Conservation (phyloP, 1,139 yeast species). For the Candida albicans region DNA sequence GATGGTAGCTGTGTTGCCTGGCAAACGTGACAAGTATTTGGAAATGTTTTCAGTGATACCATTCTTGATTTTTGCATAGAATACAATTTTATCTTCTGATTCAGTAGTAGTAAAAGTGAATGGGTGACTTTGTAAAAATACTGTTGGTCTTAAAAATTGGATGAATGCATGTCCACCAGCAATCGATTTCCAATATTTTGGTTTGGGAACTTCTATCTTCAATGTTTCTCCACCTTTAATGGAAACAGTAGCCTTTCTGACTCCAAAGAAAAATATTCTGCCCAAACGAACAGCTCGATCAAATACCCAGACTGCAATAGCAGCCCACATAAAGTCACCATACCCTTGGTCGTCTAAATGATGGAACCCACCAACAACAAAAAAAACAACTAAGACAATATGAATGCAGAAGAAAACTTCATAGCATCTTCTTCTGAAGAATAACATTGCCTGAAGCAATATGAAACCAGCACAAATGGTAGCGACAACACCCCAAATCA, state of each 20-base stretch:
- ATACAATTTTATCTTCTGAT: slow-evolving; percentile 23
- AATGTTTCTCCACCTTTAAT: slow-evolving; percentile 40
- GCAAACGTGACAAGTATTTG: slow-evolving; percentile 25
- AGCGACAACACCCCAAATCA: slow-evolving; percentile 50
- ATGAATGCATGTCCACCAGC: slow-evolving; percentile 55
- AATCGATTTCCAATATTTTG: slow-evolving; percentile 35
- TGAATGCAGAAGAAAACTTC: slow-evolving; percentile 41
- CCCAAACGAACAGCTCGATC: slow-evolving; percentile 37
- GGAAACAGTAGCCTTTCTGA: slow-evolving; percentile 33
- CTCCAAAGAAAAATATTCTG: slow-evolving; percentile 33
- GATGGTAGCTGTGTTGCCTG: slow-evolving; percentile 26
- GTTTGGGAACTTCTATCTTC: slow-evolving; percentile 38
- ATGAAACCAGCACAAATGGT: slow-evolving; percentile 34
- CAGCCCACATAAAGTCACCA: slow-evolving; percentile 34
- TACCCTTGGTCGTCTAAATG: slow-evolving; percentile 39
- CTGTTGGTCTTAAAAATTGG: slow-evolving; percentile 38
- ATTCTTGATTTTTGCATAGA: slow-evolving; percentile 32
- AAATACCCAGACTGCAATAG: slow-evolving; percentile 41
- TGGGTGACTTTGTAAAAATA: slow-evolving; percentile 48
- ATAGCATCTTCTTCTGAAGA: slow-evolving; percentile 38
- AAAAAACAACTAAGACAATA: slow-evolving; percentile 36
- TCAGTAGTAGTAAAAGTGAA: slow-evolving; percentile 22
- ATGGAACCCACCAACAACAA: slow-evolving; percentile 37
- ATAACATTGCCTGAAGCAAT: slow-evolving; percentile 35
- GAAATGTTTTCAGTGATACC: slow-evolving; percentile 34